Base-by-base conservation (phyloP, 129 eudicot species). In the Helianthus tuberosus region DNA sequence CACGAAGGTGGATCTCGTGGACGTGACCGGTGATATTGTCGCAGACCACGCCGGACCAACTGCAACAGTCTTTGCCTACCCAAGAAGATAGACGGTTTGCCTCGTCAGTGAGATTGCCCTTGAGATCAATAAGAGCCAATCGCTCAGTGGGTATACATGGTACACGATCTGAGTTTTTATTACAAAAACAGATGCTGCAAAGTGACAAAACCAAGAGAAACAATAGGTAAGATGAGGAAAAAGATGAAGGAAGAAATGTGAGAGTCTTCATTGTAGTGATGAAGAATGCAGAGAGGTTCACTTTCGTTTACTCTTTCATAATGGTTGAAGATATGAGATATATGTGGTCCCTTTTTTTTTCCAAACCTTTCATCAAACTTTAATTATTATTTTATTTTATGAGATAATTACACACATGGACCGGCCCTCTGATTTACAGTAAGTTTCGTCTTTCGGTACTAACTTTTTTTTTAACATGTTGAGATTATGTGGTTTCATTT, bases 21-120 rank as follows among this genome's bases (percentile, higher is more conserved):
- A 60, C 44, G 6, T 60, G 43, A 60, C 66, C 66, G 1, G 66
- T 60, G 44, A 60, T 0, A 32, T 60, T 60, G 66, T 60, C 5
- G 1, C 66, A 60, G 43, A 60, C 66, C 16, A 60, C 66, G 27
- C 66, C 66, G 17, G 66, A 60, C 66, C 66, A 60, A 29, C 17
- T 12, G 44, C 66, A 60, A 60, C 66, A 60, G 9, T 60, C 44
- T 11, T 5, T 60, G 41, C 66, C 66, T 1, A 48, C 15, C 75
- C 75, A 71, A 16, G 75, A 71, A 54, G 66, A 71, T 20, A 39
- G 23, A 55, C 66, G 75, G 54, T 71, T 57, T 62, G 54, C 10
- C 12, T 4, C n/a, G 55, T 58, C 76, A n/a, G 25, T 9, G 57
- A 57, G 67, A 58, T 43, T 25, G 76, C 23, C 41, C 46, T 72